phyloP scores from a whole-genome alignment of 768 basidiomycete genomes.

The Mycena epipterygia region DNA sequence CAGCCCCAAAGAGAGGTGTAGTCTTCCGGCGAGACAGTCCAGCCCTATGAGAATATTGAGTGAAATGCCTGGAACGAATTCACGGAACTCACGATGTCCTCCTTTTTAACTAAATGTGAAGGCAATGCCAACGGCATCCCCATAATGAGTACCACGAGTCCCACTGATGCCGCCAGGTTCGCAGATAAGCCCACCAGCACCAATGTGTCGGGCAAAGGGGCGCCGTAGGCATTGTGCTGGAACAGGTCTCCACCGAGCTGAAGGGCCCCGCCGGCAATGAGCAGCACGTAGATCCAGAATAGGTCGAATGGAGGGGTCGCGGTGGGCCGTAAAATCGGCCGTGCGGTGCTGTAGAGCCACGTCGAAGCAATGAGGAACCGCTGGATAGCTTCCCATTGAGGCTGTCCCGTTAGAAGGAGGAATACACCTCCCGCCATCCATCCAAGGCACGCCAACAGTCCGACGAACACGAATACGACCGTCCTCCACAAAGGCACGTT shows the following conservation, averaged over 20 bases:
- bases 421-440: slow-evolving; percentile 76
- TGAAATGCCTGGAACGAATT: not conserved
- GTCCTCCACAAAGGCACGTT: slow-evolving; percentile 72
- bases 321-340: slow-evolving; percentile 65
- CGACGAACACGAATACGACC: slow-evolving; percentile 65
- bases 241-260: slow-evolving; percentile 69
- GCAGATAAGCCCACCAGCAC: slow-evolving; percentile 45
- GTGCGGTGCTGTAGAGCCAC: slow-evolving; percentile 77
- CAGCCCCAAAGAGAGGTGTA: slow-evolving; percentile 81
- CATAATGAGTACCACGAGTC: slow-evolving; percentile 59
- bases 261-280: slow-evolving; percentile 61
- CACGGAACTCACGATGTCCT: slow-evolving; percentile 70
- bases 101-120: slow-evolving; percentile 44
- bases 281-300: slow-evolving; percentile 67
- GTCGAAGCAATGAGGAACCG: slow-evolving; percentile 64
- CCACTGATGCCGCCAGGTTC: slow-evolving; percentile 61
- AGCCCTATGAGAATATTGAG: slow-evolving; percentile 56
- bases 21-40: slow-evolving; percentile 77
- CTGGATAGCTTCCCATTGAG: slow-evolving; percentile 53
- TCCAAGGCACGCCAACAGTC: slow-evolving; percentile 66
- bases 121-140: slow-evolving; percentile 80
- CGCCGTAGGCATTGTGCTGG: slow-evolving; percentile 52
- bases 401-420: slow-evolving; percentile 53
- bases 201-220: slow-evolving; percentile 55
- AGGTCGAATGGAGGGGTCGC: slow-evolving; percentile 76